Evolutionary conservation across 352 stramenopile genomes (phyloP).

Genomic region (Globisporangium recalcitrans): DNA sequence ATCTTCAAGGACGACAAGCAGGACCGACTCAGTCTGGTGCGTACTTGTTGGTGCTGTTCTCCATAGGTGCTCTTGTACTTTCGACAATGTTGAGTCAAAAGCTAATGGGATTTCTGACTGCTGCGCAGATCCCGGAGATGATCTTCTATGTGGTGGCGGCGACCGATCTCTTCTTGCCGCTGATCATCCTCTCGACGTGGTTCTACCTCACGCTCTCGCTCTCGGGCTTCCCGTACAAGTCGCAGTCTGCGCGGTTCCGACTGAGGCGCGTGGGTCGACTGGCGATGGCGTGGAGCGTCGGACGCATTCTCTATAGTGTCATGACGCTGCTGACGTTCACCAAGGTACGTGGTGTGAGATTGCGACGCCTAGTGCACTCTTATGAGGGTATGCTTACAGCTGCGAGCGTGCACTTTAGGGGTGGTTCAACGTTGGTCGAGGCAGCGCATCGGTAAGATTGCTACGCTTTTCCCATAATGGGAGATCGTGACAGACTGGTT

Average conservation of each 20-base stretch:
- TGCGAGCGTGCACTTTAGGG: constrained; percentile 30
- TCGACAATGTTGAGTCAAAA: not conserved
- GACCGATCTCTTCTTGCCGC: constrained; percentile 82
- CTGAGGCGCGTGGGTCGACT: constrained; percentile 54
- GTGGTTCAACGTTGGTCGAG: constrained; percentile 78
- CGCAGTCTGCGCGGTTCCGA: constrained; percentile 44
- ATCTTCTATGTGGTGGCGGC: constrained; percentile 82
- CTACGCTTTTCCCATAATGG: not conserved
- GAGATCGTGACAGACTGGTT: not conserved
- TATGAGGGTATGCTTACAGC: not conserved
- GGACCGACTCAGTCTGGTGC: constrained; percentile 63
- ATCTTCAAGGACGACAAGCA: constrained; percentile 78
- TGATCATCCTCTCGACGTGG: constrained; percentile 88
- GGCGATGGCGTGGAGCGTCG: constrained; percentile 79
- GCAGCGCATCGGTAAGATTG: constrained; percentile 52
- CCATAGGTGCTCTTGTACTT: not conserved
- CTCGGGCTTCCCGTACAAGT: constrained; percentile 86
- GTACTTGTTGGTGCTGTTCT: constrained; percentile 4
- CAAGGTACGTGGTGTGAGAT: constrained; percentile 30
- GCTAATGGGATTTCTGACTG: not conserved
- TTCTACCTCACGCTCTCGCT: constrained; percentile 86
- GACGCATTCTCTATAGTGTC: constrained; percentile 83
- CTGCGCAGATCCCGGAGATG: constrained; percentile 48
- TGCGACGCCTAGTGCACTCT: not conserved
- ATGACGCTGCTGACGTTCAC: constrained; percentile 87